Base-by-base conservation (phyloP, 345 rosid species). In the Isatis tinctoria region DNA sequence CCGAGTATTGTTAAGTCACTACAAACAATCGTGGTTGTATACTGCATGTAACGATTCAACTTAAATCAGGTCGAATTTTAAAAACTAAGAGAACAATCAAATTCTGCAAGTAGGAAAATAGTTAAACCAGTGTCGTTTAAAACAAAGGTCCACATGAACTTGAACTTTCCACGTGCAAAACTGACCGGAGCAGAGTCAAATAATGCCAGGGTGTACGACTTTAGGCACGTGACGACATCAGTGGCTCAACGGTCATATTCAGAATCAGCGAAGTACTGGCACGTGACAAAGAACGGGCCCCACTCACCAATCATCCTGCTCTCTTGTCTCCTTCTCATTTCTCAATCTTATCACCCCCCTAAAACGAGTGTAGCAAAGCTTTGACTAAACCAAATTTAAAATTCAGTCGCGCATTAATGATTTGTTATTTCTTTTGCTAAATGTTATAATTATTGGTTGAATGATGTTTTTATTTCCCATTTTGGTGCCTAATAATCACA, bases 221-320 rank as follows among this genome's bases (percentile, higher is more conserved):
- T 4, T 17, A 57, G 67, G 57, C 72, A 71, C 80, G 76, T 71
- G 76, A 71, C 33, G 33, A 33, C 73, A 65, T 40, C 70, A 77
- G 63, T 65, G 61, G 68, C 67, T 77, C 72, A 71, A 77, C 80
- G 80, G 80, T 70, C 76, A 48, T 65, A 70, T 71, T 77, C 76
- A 57, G 56, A 26, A 37, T 45, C 54, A 57, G 65, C 60, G 9
- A 63, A 70, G 49, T 65, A 40, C 32, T 8, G 26, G 28, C 80
- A 77, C 80, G 80, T 77, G 80, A 77, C 73, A 14, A 5, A 28
- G 16, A 70, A 10, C 43, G 4, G 72, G 36, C 56, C 80, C 80
- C 67, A 48, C 67, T 17, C 67, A 71, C 76, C 67, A 70, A 70
- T 77, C 76, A 56, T 77, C 32, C 20, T 54, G 71, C 60, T 70